These are phyloP conservation scores for Dujonia santamariae DNA, from an alignment of 1,139 yeast genomes.

Conservation along the genomic window DNA sequence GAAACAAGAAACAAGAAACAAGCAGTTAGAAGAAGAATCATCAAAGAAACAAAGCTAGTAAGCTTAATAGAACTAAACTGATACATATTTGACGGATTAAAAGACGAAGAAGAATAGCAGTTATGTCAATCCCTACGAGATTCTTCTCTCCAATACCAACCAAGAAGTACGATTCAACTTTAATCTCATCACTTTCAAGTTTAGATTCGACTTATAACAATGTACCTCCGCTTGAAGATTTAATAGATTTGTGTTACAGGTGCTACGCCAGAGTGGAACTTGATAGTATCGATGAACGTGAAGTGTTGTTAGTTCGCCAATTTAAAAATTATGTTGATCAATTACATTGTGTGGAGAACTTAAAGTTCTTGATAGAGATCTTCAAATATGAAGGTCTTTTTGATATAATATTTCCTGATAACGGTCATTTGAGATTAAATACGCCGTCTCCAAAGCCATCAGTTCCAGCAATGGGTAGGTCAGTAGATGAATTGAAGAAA, in stretches of 20 bases:
- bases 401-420: constrained; percentile 18
- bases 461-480: neutral
- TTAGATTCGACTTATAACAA: neutral
- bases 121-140: neutral
- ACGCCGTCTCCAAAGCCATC: constrained; percentile 9
- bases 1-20: too few relatives aligned
- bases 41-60: too few relatives aligned
- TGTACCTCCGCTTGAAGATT: constrained; percentile 5
- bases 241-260: constrained; percentile 6
- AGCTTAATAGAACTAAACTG: too few relatives aligned
- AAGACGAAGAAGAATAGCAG: too few relatives aligned
- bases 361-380: constrained; percentile 43
- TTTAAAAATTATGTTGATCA: constrained; percentile 19
- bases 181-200: neutral
- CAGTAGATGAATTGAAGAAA: neutral
- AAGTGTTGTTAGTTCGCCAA: constrained; percentile 12
- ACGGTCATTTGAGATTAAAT: constrained; percentile 9
- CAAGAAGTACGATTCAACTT: constrained; percentile 1
- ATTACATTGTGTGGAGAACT: constrained; percentile 45
- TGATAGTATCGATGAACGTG: neutral
- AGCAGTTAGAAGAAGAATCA: too few relatives aligned
- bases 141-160: constrained; percentile 9
- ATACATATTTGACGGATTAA: too few relatives aligned
- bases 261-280: neutral
- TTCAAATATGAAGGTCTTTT: constrained; percentile 40